Evolutionary conservation across 495 filamentous ascomycete genomes (phyloP), one percentile per base, ranked within the genome.

Genomic region (Bacidia gigantensis): DNA sequence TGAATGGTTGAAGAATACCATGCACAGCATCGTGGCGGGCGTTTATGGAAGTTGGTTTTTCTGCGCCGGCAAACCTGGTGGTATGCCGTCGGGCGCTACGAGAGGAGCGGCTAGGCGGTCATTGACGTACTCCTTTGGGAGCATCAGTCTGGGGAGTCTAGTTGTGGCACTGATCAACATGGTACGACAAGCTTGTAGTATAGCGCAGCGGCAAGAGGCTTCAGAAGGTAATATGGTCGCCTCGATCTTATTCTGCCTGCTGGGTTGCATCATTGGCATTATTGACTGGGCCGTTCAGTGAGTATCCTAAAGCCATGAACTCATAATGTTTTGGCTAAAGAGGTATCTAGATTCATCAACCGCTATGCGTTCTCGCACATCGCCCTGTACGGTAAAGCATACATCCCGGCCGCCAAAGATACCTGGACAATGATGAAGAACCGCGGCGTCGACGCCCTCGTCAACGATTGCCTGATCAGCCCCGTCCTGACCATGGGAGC

Each of bases 41-140:
- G 82, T 95, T 11, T 95, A 94, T 56, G 89, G 87, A 0, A 84
- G 83, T 1, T 95, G 89, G 89, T 97, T 94, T 67, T 95, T 95
- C 70, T 81, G 72, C 57, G 68, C 72, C 29, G 68, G 75, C 17
- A 83, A 83, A 42, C 65, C 75, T 0, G 65, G 64, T 18, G 75
- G 76, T 2, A 82, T 85, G 62, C 88, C 88, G 2, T 78, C 70
- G 41, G 78, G 79, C 11, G 81, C 85, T 3, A 95, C 90, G 1
- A 74, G 86, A 5, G 85, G 87, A 14, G 72, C 71, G 2, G 53
- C 57, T 10, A 53, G 42, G 32, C 35, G 57, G 2, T 82, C 85
- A 3, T 77, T 90, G 44, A 93, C 89, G 2, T 94, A 90, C 67
- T 89, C 84, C 38, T 96, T 95, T 58, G 89, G 90, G 21, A 89